These are phyloP conservation scores for Penicillium nordicum DNA, from an alignment of 2,329 filamentous ascomycete genomes.

Conservation along the genomic window DNA sequence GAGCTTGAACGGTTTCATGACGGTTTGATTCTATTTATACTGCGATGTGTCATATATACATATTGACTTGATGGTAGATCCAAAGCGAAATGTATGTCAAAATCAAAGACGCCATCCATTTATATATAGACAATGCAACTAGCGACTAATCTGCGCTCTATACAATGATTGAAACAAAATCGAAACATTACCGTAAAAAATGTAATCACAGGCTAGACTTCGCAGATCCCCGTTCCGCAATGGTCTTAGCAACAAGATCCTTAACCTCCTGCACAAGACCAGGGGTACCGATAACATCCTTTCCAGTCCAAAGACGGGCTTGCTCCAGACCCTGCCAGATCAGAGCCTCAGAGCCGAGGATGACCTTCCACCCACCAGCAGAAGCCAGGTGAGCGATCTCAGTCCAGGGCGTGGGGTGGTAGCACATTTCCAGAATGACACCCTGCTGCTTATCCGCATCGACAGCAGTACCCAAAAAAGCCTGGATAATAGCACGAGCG, in stretches of 20 bases:
- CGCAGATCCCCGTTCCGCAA: slow-evolving; percentile 40
- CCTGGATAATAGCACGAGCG: slow-evolving; percentile 53
- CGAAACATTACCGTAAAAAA: slow-evolving; percentile 1
- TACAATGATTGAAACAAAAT: slow-evolving; percentile 18
- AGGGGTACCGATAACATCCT: slow-evolving; percentile 56
- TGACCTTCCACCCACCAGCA: slow-evolving; percentile 66
- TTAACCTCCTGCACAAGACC: slow-evolving; percentile 55
- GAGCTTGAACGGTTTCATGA: slow-evolving; percentile 40
- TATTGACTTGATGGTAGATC: not conserved
- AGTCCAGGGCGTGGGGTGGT: slow-evolving; percentile 70
- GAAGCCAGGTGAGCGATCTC: slow-evolving; percentile 61
- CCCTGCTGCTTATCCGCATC: slow-evolving; percentile 52
- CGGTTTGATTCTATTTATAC: not conserved
- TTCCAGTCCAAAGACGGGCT: slow-evolving; percentile 61
- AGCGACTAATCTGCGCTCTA: slow-evolving; percentile 24
- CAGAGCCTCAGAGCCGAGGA: slow-evolving; percentile 71
- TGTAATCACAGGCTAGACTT: slow-evolving; percentile 27
- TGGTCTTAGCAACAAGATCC: slow-evolving; percentile 46
- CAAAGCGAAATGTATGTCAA: slow-evolving; percentile 11
- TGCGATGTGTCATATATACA: not conserved
- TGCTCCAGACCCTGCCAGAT: slow-evolving; percentile 76
- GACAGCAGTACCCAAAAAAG: slow-evolving; percentile 32
- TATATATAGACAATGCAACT: slow-evolving; percentile 22
- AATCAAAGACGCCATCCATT: slow-evolving; percentile 12
- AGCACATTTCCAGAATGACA: slow-evolving; percentile 77